Base-by-base conservation (phyloP, 176 grass and related monocot genomes). In the Otatea glauca region DNA sequence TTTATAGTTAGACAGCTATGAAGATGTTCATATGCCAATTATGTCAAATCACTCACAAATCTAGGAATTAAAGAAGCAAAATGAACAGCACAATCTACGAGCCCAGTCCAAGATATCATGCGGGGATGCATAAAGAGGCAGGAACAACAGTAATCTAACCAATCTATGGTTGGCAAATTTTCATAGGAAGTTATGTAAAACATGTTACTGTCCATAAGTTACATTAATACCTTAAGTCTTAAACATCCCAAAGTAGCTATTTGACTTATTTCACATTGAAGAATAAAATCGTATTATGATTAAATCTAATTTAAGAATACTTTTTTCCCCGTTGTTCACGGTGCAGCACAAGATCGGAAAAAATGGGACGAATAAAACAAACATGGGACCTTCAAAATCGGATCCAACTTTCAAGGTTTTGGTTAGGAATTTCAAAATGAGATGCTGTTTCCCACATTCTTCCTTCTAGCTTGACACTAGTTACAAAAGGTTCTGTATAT, bases 11-110 rank as follows among this genome's bases (percentile, higher is more conserved):
- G 56, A 73, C 17, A 66, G 58, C 24, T 53, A 61, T 74, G 77
- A 81, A 81, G 41, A 65, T 25, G 15, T 32, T 51, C 23, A 51
- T 32, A 68, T 54, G 14, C 8, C 51, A 81, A 74, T 47, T 47
- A 89, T 50, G 79, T n/a, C 62, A 65, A 73, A 55, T 65, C 42
- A 63, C 58, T 62, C 9, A n/a, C 7, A 43, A 71, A 65, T 18
- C 5, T 72, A 54, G 43, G n/a, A 67, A 15, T 23, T 70, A 0
- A 55, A 13, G 18, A 72, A 50, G 42, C 20, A 84, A 68, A n/a
- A 58, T 76, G 49, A 53, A 43, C 37, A 24, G n/a, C 58, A 60
- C 53, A 24, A 78, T 78, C 65, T 69, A 32, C 21, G 13, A 50
- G 44, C 61, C 29, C 45, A 81, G 11, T 35, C 43, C 5, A 65